Percentiles rank a stretch among this genome's conserved stretches.
These are phyloP conservation scores for Paecilomyces formosus DNA, from an alignment of 2,329 filamentous ascomycete species.

Conservation along the genomic window DNA sequence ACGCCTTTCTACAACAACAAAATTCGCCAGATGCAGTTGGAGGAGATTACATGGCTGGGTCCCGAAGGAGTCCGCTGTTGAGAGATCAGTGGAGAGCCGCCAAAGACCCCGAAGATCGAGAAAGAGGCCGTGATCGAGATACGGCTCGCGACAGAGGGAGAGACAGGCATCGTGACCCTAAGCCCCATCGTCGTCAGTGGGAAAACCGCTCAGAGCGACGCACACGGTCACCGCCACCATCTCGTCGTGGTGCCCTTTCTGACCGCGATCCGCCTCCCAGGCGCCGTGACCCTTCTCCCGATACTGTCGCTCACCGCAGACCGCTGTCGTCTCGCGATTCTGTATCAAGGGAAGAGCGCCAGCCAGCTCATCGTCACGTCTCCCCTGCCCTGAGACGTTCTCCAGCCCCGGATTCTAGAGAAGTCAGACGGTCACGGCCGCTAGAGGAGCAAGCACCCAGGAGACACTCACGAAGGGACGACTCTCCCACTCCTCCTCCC, in stretches of 20 bases:
- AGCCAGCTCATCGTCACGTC: slow-evolving; percentile 14
- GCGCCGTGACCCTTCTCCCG: slow-evolving; percentile 21
- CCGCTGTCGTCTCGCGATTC: slow-evolving; percentile 18
- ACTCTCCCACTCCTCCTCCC: slow-evolving; percentile 22
- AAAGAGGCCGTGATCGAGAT: slow-evolving; percentile 24
- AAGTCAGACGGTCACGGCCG: slow-evolving; percentile 11
- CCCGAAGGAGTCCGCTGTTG: slow-evolving; percentile 42
- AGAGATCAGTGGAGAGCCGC: slow-evolving; percentile 44
- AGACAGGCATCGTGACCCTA: slow-evolving; percentile 34
- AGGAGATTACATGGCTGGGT: slow-evolving; percentile 42
- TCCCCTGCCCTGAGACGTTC: slow-evolving; percentile 9
- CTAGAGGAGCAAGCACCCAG: slow-evolving; percentile 11
- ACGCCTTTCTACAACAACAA: background rate
- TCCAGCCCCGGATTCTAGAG: slow-evolving; percentile 11
- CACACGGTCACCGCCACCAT: slow-evolving; percentile 29
- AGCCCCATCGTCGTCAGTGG: slow-evolving; percentile 24
- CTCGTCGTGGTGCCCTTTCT: slow-evolving; percentile 21
- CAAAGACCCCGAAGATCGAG: slow-evolving; percentile 31
- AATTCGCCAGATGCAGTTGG: slow-evolving; percentile 33
- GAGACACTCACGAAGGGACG: slow-evolving; percentile 21
- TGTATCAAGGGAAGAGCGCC: slow-evolving; percentile 13
- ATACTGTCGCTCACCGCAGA: slow-evolving; percentile 16
- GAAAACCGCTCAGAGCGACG: slow-evolving; percentile 33
- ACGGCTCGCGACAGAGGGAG: slow-evolving; percentile 28
- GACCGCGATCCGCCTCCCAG: slow-evolving; percentile 22